Evolutionary conservation across 2,329 filamentous ascomycete genomes (phyloP).

Genomic region (Aureobasidium melanogenum): DNA sequence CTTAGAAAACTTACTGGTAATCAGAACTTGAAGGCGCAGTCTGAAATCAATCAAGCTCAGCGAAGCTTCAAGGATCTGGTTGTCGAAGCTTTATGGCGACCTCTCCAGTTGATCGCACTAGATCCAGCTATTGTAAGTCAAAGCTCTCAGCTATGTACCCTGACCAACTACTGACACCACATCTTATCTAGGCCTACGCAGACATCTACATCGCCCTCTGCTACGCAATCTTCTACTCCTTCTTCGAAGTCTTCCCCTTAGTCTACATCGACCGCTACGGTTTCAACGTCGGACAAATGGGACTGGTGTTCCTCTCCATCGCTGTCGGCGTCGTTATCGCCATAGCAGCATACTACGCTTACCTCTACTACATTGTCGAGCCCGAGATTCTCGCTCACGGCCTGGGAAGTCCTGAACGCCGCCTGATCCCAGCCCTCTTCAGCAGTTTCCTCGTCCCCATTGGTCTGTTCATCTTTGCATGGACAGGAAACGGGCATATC

Average conservation of each 20-base stretch:
- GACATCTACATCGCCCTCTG: conserved; percentile 25
- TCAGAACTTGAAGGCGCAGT: conserved; percentile 47
- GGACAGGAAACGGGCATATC: conserved; percentile 23
- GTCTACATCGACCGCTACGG: conserved; percentile 37
- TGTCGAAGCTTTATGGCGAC: conserved; percentile 50
- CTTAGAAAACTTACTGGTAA: conserved; percentile 51
- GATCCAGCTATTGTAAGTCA: conserved; percentile 42
- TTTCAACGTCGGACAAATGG: conserved; percentile 50
- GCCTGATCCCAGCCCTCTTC: conserved; percentile 27
- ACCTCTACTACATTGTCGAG: conserved; percentile 18
- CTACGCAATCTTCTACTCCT: conserved; percentile 50
- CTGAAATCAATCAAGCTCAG: conserved; percentile 50
- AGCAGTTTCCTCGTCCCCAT: conserved; percentile 23
- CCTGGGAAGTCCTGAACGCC: conserved; percentile 22
- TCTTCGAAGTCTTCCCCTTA: conserved; percentile 28
- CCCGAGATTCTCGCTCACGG: conserved; percentile 19
- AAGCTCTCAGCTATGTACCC: neutral
- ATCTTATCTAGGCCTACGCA: conserved; percentile 35
- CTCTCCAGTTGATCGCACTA: conserved; percentile 48
- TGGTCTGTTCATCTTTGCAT: conserved; percentile 28
- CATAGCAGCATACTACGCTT: conserved; percentile 25
- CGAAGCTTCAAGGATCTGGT: conserved; percentile 39
- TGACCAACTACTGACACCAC: neutral
- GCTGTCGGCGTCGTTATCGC: conserved; percentile 49
- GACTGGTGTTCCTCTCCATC: conserved; percentile 53